phyloP scores from a whole-genome alignment of 2,329 filamentous ascomycete genomes.

The Hirsutella minnesotensis region DNA sequence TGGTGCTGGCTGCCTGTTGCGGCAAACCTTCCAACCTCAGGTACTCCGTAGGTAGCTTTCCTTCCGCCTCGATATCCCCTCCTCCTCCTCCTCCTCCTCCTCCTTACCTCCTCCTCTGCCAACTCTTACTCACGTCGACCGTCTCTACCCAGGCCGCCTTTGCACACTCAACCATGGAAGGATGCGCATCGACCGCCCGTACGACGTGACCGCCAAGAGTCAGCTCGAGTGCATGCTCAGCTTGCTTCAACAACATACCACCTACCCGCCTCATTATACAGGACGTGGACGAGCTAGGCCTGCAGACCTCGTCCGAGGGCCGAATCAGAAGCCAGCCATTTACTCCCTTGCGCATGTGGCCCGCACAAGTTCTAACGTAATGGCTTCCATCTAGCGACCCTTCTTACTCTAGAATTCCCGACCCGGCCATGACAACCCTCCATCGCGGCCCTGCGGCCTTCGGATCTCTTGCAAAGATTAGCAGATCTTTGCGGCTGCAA shows the following conservation, averaged over 20 bases:
- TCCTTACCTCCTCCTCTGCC: background rate
- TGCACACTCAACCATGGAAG: background rate
- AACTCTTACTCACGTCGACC: background rate
- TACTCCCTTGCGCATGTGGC: conserved; percentile 12
- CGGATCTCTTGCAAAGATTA: too few relatives aligned
- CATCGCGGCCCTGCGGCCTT: too few relatives aligned
- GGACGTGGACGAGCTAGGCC: background rate
- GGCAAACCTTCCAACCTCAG: too few relatives aligned
- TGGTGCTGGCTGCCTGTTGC: too few relatives aligned
- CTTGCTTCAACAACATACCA: background rate
- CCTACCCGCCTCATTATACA: background rate
- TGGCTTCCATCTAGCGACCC: conserved; percentile 21
- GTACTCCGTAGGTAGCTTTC: background rate
- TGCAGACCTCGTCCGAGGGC: background rate
- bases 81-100: too few relatives aligned
- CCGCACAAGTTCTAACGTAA: conserved; percentile 33
- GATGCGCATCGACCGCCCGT: conserved; percentile 13
- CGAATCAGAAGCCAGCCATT: conserved; percentile 23
- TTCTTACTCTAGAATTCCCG: too few relatives aligned
- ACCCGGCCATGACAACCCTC: too few relatives aligned
- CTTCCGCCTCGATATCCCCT: background rate
- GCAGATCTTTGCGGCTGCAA: too few relatives aligned
- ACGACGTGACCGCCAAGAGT: background rate
- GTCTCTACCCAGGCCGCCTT: too few relatives aligned
- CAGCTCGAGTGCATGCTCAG: background rate